Evolutionary conservation across 495 filamentous ascomycete genomes (phyloP).

Genomic region (Podospora bellae-mahoneyi): DNA sequence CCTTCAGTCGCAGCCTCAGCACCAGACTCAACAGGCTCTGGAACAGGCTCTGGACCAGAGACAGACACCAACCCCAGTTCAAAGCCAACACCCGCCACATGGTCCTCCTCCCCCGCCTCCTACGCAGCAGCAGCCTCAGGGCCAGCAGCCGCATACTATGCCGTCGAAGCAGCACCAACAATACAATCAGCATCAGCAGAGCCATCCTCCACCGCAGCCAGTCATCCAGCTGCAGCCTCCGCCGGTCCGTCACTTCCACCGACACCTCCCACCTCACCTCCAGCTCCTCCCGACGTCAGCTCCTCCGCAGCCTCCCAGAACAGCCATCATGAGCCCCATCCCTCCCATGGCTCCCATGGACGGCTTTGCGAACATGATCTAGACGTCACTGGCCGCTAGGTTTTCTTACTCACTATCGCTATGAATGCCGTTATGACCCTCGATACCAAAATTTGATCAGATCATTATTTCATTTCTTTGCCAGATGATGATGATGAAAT

Average conservation of each 20-base stretch:
- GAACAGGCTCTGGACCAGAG: neutral
- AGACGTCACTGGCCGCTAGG: neutral
- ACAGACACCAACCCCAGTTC: slow-evolving; percentile 18
- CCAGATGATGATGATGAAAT: slow-evolving; percentile 9
- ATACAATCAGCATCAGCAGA: slow-evolving; percentile 20
- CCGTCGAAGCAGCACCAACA: slow-evolving; percentile 18
- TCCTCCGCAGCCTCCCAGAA: slow-evolving; percentile 32
- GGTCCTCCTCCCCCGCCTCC: slow-evolving; percentile 10
- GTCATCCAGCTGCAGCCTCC: slow-evolving; percentile 17
- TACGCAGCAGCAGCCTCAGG: slow-evolving; percentile 25
- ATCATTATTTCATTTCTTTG: slow-evolving; percentile 3
- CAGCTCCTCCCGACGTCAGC: slow-evolving; percentile 29
- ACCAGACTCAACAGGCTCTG: too few relatives aligned
- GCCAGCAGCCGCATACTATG: slow-evolving; percentile 25
- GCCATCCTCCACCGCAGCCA: slow-evolving; percentile 11
- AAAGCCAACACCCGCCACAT: slow-evolving; percentile 15
- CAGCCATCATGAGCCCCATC: slow-evolving; percentile 24
- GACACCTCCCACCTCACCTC: slow-evolving; percentile 24
- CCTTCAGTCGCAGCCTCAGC: slow-evolving; percentile 18
- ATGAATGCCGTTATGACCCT: slow-evolving; percentile 16
- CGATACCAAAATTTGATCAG: slow-evolving; percentile 1
- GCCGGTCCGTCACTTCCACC: slow-evolving; percentile 22
- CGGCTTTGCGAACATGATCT: slow-evolving; percentile 45
- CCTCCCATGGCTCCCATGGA: slow-evolving; percentile 23
- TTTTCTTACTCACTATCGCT: neutral